Evolutionary conservation across 768 basidiomycete species (phyloP).

Genomic region (Russula brevipes): DNA sequence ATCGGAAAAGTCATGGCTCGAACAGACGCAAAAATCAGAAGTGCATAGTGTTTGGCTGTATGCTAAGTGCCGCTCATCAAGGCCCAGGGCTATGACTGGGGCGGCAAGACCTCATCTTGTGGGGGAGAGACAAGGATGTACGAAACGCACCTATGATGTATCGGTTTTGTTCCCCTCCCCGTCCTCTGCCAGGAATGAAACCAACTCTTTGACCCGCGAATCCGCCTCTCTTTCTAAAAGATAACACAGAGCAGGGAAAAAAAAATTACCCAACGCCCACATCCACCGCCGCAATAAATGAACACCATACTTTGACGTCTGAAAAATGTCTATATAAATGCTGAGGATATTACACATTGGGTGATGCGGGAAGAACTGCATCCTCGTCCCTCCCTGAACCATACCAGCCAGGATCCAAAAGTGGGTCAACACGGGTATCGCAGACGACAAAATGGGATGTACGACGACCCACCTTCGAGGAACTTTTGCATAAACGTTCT

Average conservation of each 20-base stretch:
- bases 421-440: slow-evolving; percentile 5
- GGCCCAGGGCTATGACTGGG: slow-evolving; percentile 27
- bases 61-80: slow-evolving; percentile 26
- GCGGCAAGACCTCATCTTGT: slow-evolving; percentile 25
- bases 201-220: neutral
- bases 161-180: neutral
- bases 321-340: slow-evolving; percentile 21
- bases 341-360: slow-evolving; percentile 21
- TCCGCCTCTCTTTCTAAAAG: neutral
- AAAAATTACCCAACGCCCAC: neutral
- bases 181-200: neutral
- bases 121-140: neutral
- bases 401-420: slow-evolving; percentile 1
- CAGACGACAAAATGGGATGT: neutral
- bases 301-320: slow-evolving; percentile 3
- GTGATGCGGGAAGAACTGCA: slow-evolving; percentile 50
- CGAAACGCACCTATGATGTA: slow-evolving; percentile 2
- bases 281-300: neutral
- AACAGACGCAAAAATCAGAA: slow-evolving; percentile 14
- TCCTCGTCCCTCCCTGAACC: slow-evolving; percentile 69
- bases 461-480: slow-evolving; percentile 58
- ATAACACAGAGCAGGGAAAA: neutral
- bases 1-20: neutral
- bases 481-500: slow-evolving; percentile 79
- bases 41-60: slow-evolving; percentile 27